phyloP scores from a whole-genome alignment of 2,329 filamentous ascomycete species.

The Diplodia scrobiculata region DNA sequence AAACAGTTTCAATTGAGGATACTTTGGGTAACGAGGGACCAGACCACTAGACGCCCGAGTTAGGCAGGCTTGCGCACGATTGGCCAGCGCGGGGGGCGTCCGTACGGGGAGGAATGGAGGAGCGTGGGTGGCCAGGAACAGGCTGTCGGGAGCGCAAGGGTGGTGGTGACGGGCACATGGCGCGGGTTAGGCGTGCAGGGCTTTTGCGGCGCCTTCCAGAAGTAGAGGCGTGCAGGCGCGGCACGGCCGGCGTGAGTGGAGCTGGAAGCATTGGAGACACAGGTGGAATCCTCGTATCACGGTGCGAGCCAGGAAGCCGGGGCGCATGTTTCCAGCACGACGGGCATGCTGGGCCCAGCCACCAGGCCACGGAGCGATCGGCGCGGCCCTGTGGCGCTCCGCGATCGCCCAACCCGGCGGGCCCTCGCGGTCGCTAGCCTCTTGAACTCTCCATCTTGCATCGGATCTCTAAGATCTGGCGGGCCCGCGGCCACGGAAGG shows the following conservation, averaged over 20 bases:
- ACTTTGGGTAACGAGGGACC: slow-evolving; percentile 26
- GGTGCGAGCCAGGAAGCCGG: slow-evolving; percentile 14
- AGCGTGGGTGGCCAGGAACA: slow-evolving; percentile 26
- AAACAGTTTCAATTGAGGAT: slow-evolving; percentile 31
- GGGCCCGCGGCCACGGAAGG: slow-evolving; percentile 29
- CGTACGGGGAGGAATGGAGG: slow-evolving; percentile 26
- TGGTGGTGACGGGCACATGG: slow-evolving; percentile 25
- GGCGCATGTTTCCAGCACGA: slow-evolving; percentile 29
- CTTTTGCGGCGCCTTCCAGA: slow-evolving; percentile 20
- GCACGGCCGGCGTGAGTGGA: slow-evolving; percentile 17
- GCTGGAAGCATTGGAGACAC: slow-evolving; percentile 26
- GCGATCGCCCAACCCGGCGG: slow-evolving; percentile 27
- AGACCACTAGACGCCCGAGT: slow-evolving; percentile 17
- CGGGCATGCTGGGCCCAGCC: slow-evolving; percentile 29
- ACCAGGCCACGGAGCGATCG: slow-evolving; percentile 29
- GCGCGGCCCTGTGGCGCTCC: slow-evolving; percentile 27
- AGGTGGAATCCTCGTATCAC: slow-evolving; percentile 28
- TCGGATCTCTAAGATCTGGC: slow-evolving; percentile 26
- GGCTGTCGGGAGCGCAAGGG: slow-evolving; percentile 22
- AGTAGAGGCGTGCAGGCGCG: slow-evolving; percentile 26
- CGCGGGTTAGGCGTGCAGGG: slow-evolving; percentile 26
- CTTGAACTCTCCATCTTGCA: slow-evolving; percentile 28
- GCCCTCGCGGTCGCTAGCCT: slow-evolving; percentile 22
- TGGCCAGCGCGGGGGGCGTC: slow-evolving; percentile 12
- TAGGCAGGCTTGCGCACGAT: slow-evolving; percentile 18